Evolutionary conservation across 768 basidiomycete genomes (phyloP).

Genomic region (Hortiboletus flavorubellus): DNA sequence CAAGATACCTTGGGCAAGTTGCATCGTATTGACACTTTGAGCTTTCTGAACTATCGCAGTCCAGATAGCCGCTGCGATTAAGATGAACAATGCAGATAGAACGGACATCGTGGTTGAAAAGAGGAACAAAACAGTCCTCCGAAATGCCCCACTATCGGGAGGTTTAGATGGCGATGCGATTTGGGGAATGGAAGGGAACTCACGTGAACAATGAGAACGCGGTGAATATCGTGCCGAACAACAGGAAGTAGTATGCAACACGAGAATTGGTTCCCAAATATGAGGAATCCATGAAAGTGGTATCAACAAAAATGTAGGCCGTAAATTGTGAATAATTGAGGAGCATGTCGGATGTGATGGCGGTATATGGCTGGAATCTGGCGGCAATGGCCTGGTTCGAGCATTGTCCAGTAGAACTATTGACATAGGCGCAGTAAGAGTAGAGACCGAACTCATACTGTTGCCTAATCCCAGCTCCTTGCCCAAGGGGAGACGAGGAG

Average conservation of each 20-base stretch:
- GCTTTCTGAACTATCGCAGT: slow-evolving; percentile 68
- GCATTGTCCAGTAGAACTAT: slow-evolving; percentile 57
- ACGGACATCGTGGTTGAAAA: slow-evolving; percentile 62
- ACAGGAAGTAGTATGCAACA: slow-evolving; percentile 72
- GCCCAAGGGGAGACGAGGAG: slow-evolving; percentile 56
- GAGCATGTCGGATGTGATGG: slow-evolving; percentile 64
- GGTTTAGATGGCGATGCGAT: slow-evolving; percentile 1
- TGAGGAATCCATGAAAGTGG: slow-evolving; percentile 56
- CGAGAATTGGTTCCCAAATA: slow-evolving; percentile 62
- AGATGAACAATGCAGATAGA: slow-evolving; percentile 55
- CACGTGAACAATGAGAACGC: slow-evolving; percentile 65
- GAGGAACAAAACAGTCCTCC: slow-evolving; percentile 64
- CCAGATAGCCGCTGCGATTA: slow-evolving; percentile 75
- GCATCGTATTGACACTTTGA: slow-evolving; percentile 52
- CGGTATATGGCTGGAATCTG: slow-evolving; percentile 62
- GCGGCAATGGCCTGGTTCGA: slow-evolving; percentile 56
- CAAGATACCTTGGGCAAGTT: slow-evolving; percentile 39
- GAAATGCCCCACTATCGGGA: slow-evolving; percentile 56
- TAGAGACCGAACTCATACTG: slow-evolving; percentile 80
- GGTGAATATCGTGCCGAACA: slow-evolving; percentile 68
- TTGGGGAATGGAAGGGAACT: slow-evolving; percentile 27
- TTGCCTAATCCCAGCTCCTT: slow-evolving; percentile 59
- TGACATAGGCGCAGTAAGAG: slow-evolving; percentile 71
- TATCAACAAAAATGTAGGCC: slow-evolving; percentile 46
- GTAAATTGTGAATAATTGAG: slow-evolving; percentile 59